A percentile compares a stretch with the other conserved stretches of the same genome.
Conservation (phyloP, 1,139 yeast species). For the Sugiyamaella castrensis region DNA sequence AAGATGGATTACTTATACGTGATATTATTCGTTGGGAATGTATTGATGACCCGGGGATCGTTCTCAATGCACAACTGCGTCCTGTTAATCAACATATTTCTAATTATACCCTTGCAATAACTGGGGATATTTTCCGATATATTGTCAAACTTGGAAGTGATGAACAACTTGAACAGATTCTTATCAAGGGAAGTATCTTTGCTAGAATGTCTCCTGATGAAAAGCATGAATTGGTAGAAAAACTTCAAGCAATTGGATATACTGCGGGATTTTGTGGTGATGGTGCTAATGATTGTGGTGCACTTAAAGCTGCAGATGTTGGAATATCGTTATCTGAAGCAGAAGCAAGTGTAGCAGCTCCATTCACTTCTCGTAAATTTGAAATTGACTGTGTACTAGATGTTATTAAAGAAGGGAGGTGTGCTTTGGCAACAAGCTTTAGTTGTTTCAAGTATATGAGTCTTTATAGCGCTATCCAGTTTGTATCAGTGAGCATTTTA, state of each 20-base stretch:
- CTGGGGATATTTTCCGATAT: slow-evolving; percentile 87
- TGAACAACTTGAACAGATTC: slow-evolving; percentile 49
- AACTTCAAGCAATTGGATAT: slow-evolving; percentile 76
- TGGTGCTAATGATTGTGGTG: slow-evolving; percentile 91
- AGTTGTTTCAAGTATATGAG: slow-evolving; percentile 98
- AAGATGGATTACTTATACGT: background rate
- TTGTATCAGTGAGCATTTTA: slow-evolving; percentile 76
- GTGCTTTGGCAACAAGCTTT: slow-evolving; percentile 90
- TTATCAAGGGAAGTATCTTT: slow-evolving; percentile 73
- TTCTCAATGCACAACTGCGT: slow-evolving; percentile 49
- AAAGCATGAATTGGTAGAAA: slow-evolving; percentile 90
- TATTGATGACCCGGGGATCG: slow-evolving; percentile 36
- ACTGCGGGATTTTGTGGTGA: slow-evolving; percentile 98
- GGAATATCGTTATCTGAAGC: slow-evolving; percentile 96
- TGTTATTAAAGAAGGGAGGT: slow-evolving; percentile 90
- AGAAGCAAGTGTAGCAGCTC: slow-evolving; percentile 98
- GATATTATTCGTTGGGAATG: slow-evolving; percentile 38
- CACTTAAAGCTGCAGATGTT: slow-evolving; percentile 94
- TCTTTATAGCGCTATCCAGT: slow-evolving; percentile 92
- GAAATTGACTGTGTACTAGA: slow-evolving; percentile 91
- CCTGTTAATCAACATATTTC: slow-evolving; percentile 12
- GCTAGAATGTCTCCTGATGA: slow-evolving; percentile 99
- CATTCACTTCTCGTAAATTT: slow-evolving; percentile 85
- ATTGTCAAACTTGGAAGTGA: slow-evolving; percentile 48
- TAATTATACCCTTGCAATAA: slow-evolving; percentile 67